A percentile compares a stretch with the other conserved stretches of the same genome.
phyloP scores from a whole-genome alignment of 108 stramenopile genomes.

The Licmophora abbreviata region DNA sequence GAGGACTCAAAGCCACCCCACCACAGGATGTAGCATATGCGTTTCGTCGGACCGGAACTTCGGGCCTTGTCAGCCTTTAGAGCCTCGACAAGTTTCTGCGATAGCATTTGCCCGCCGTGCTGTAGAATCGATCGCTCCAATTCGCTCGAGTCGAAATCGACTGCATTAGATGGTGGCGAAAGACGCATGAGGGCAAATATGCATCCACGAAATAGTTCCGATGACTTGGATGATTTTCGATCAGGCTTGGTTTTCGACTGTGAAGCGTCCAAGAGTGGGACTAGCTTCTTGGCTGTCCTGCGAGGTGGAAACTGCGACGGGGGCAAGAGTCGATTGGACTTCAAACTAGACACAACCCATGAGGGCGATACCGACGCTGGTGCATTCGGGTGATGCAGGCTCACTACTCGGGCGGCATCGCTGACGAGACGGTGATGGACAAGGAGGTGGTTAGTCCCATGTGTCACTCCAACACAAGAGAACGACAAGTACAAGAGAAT shows the following conservation, averaged over 20 bases:
- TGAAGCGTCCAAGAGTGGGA: no score
- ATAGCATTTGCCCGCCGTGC: slow-evolving; percentile 55
- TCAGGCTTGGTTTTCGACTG: slow-evolving; percentile 2
- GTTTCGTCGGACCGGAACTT: background rate
- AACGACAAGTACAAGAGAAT: no score
- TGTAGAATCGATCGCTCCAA: slow-evolving; percentile 33
- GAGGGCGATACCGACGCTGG: slow-evolving; percentile 46
- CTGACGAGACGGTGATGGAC: background rate
- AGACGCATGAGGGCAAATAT: slow-evolving; percentile 42
- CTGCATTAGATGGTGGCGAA: slow-evolving; percentile 15
- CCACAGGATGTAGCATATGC: slow-evolving; percentile 22
- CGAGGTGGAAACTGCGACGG: background rate
- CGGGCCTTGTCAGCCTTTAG: slow-evolving; percentile 26
- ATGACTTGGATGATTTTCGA: background rate
- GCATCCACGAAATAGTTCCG: slow-evolving; percentile 43
- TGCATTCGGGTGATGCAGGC: slow-evolving; percentile 39
- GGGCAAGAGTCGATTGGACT: background rate
- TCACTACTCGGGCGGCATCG: slow-evolving; percentile 35
- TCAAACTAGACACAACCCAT: slow-evolving; percentile 45
- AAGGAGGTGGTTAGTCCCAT: no score
- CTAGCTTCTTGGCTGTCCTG: background rate
- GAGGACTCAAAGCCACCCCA: slow-evolving; percentile 22
- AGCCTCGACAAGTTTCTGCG: slow-evolving; percentile 43
- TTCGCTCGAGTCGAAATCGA: slow-evolving; percentile 33
- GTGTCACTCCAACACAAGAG: no score